Evolutionary conservation across 202 grass and related monocot species (phyloP), one percentile per base, ranked within the genome.

Genomic region (Digitaria exilis): DNA sequence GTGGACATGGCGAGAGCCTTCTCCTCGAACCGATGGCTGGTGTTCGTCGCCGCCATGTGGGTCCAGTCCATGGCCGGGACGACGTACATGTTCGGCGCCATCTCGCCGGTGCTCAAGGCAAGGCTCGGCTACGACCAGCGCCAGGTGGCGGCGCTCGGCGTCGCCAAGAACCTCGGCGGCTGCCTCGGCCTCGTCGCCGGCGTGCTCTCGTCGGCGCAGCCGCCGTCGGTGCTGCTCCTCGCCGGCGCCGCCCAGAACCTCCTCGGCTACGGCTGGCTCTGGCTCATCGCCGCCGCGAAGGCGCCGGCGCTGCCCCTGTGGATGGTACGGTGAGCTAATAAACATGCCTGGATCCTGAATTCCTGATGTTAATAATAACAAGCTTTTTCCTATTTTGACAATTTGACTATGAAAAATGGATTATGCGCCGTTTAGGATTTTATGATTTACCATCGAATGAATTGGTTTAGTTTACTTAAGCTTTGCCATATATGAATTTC

Each of bases 21-120:
- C 70, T 75, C 80, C 42, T 84, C 76, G 78, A 91, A 94, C 77
- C 88, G 92, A 75, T 97, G 95, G 95, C 82, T 89, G 9, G 92
- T 97, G 69, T 94, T 97, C 71, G 88, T 97, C 6, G 90, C 90
- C 8, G 86, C 90, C 64, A 94, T 97, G 94, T 97, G 95, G 95
- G 63, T 94, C 81, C 95, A 97, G 43, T 94, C 92, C 32, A 87
- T 97, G 63, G 95, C 92, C 0, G 95, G 95, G 4, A 91, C 92
- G 41, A 90, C 88, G 3, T 97, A 97, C 79, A 79, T 97, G 34
- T 97, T 97, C 70, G 95, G 95, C 60, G 91, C 92, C 73, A 87
- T 97, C 64, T 97, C 95, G 56, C 95, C 92, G 2, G 84, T 92
- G 66, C 70, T 94, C 56, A 97, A 97, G 88, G 71, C 51, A 7